Conservation (phyloP, 1,284 basidiomycete genomes). For the Apiotrichum veenhuisii region DNA sequence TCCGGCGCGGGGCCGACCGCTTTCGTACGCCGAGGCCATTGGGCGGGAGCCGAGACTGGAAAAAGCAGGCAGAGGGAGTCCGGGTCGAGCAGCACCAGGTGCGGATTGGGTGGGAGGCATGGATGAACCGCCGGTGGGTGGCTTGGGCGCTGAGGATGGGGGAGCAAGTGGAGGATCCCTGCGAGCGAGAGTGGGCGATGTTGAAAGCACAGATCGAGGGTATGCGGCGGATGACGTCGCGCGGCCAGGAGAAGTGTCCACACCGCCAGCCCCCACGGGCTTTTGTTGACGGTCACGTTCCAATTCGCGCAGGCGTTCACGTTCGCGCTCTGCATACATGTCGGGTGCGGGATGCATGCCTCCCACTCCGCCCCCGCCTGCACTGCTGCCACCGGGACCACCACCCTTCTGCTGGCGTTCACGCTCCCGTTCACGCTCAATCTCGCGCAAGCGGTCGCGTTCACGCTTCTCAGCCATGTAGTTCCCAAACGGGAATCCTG, state of each 20-base stretch:
- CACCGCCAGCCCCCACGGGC: neutral
- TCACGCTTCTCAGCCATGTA: slow-evolving; percentile 18
- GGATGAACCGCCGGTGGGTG: slow-evolving; percentile 4
- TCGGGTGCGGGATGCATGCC: neutral
- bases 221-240: neutral
- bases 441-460: slow-evolving; percentile 15
- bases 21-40: slow-evolving; percentile 12
- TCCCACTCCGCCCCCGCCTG: neutral
- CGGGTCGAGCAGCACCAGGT: neutral
- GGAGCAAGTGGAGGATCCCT: slow-evolving; percentile 8
- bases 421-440: slow-evolving; percentile 18
- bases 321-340: slow-evolving; percentile 1
- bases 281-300: slow-evolving; percentile 7
- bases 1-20: slow-evolving; percentile 11
- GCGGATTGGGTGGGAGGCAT: neutral
- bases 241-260: slow-evolving; percentile 10
- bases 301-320: slow-evolving; percentile 3
- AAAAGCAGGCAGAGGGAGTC: slow-evolving; percentile 11
- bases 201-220: slow-evolving; percentile 6
- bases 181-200: slow-evolving; percentile 16
- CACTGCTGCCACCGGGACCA: neutral
- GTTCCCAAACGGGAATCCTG: slow-evolving; percentile 4
- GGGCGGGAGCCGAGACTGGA: slow-evolving; percentile 10
- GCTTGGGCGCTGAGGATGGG: slow-evolving; percentile 5
- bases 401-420: slow-evolving; percentile 1